A percentile compares a stretch with the other conserved stretches of the same genome.
These are phyloP conservation scores for Plasmodium yoelii DNA, from an alignment of 169 alveolate genomes.

Conservation along the genomic window DNA sequence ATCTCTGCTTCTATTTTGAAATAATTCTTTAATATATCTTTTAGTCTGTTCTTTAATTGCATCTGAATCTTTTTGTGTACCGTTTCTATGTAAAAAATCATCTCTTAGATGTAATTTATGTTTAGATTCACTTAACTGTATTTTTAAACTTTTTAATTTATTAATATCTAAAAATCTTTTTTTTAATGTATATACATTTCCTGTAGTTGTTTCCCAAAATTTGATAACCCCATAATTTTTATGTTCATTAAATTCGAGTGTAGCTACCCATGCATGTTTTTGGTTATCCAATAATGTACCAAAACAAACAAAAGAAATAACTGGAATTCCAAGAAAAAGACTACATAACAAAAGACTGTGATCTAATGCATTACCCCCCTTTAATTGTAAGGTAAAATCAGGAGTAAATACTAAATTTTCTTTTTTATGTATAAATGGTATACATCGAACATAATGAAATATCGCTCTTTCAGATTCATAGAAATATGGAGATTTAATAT, in stretches of 20 bases:
- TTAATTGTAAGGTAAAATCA: conserved; percentile 84
- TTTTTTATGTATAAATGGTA: conserved; percentile 79
- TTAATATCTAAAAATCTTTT: conserved; percentile 69
- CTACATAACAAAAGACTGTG: conserved; percentile 85
- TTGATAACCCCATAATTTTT: conserved; percentile 78
- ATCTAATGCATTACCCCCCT: conserved; percentile 88
- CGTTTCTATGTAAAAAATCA: conserved; percentile 31
- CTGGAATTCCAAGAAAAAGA: conserved; percentile 81
- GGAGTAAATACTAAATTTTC: conserved; percentile 81
- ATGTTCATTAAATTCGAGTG: conserved; percentile 76
- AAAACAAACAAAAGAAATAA: conserved; percentile 85
- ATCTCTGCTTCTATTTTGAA: conserved; percentile 67
- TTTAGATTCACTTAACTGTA: conserved; percentile 49
- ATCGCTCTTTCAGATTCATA: conserved; percentile 76
- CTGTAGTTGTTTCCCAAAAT: conserved; percentile 87
- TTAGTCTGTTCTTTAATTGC: conserved; percentile 66
- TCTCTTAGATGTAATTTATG: conserved; percentile 54
- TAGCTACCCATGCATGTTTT: conserved; percentile 85
- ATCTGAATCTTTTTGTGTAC: conserved; percentile 13
- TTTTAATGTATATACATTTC: conserved; percentile 80
- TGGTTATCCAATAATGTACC: conserved; percentile 84
- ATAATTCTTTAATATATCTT: conserved; percentile 68
- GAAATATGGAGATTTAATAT: conserved; percentile 76
- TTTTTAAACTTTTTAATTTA: conserved; percentile 45
- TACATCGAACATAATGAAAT: conserved; percentile 79